Evolutionary conservation across 176 grass and related monocot species (phyloP), one percentile per base, ranked within the genome.

Genomic region (Olyra latifolia): DNA sequence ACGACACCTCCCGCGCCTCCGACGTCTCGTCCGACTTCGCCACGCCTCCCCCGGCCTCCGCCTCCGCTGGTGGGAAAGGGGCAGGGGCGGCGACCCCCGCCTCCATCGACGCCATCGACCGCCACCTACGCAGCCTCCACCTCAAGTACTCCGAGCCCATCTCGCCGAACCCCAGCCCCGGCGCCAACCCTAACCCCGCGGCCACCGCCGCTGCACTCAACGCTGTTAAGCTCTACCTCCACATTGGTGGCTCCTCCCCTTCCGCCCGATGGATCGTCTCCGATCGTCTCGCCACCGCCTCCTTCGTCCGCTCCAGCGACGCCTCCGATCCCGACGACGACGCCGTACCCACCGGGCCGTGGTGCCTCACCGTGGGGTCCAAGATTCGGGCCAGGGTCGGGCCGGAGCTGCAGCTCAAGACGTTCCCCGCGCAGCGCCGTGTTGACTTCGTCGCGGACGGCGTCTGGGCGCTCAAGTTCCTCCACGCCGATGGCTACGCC

Each of bases 391-490:
- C 83, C 49, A 83, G 62, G 67, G 79, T 99, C 15, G 88, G 66
- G n/a, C 90, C 96, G 3, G 96, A 90, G 86, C 62, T 95, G 65
- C 96, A 99, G 88, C 81, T 95, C 46, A 99, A 99, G 75, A 77
- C 96, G 4, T 95, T 95, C 66, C 86, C 88, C 27, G 84, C 42
- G 38, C 92, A 91, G 84, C 87, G 89, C 1, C 90, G 96, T 8
- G 82, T 93, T 8, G 96, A 99, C 55, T 95, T 95, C 74, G 78
- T 95, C 39, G 96, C 92, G 8, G 90, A 95, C 58, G 96, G 92
- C 42, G 96, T 99, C 19, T 95, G 96, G 96, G 92, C 92, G 10
- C 80, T 99, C 28, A 99, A 91, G 65, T 99, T 99, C 83, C 67
- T 91, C 30, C 74, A 91, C 55, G 62, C 82, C 0, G 80, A 93